Percentiles rank a stretch among this genome's conserved stretches.
Conservation (phyloP, 805 yeast species). For the Metschnikowia cerradonensis region DNA sequence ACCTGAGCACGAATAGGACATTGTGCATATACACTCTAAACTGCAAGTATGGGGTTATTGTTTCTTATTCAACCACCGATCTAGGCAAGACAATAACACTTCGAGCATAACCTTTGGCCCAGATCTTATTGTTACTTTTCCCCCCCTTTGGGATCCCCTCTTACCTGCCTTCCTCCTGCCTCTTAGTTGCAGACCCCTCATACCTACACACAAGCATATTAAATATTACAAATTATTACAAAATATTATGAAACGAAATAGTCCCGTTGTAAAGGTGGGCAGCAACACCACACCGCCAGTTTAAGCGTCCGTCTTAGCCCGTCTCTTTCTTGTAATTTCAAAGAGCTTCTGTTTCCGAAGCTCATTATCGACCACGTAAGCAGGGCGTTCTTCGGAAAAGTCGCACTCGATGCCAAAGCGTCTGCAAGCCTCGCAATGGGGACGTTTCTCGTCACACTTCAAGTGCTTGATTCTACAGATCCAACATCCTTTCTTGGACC, state of each 20-base stretch:
- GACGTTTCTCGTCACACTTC: slow-evolving; percentile 41
- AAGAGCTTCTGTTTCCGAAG: slow-evolving; percentile 33
- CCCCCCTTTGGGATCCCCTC: too few relatives aligned
- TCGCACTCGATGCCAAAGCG: slow-evolving; percentile 42
- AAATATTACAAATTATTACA: background rate
- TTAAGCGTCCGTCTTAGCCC: background rate
- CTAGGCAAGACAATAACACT: background rate
- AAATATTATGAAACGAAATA: background rate
- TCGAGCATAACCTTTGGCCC: too few relatives aligned
- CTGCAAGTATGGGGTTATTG: background rate
- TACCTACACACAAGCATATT: background rate
- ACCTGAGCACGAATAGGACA: background rate
- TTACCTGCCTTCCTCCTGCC: too few relatives aligned
- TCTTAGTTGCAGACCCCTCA: too few relatives aligned
- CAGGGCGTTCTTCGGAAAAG: slow-evolving; percentile 36
- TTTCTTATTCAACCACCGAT: background rate
- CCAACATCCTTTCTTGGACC: slow-evolving; percentile 45
- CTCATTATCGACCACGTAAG: slow-evolving; percentile 33
- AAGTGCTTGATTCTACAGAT: slow-evolving; percentile 44
- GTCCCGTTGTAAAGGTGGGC: background rate
- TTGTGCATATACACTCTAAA: background rate
- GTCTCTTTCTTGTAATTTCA: slow-evolving; percentile 20
- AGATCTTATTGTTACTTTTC: too few relatives aligned
- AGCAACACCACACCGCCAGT: background rate
- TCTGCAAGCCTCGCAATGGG: slow-evolving; percentile 34